Evolutionary conservation across 352 stramenopile genomes (phyloP), one percentile per base, ranked within the genome.

Genomic region (Phytophthora pistaciae): DNA sequence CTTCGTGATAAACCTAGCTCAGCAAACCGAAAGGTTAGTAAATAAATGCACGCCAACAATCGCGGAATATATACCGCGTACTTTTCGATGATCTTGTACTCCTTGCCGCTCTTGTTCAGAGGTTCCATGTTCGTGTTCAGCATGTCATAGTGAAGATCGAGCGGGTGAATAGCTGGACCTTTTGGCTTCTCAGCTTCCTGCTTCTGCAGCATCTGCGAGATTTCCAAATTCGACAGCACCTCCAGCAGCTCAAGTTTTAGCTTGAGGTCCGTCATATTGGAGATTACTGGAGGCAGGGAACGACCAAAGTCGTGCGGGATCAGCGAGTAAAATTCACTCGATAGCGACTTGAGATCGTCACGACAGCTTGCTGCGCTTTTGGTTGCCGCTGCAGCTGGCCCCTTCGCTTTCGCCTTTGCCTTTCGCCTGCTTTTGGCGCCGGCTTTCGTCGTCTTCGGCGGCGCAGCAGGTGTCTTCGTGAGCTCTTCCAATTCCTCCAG

Each of bases 231-330:
- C 10, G 75, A 78, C 38, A 92, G 61, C 54, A 90, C 75, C 69
- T 91, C 74, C 6, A 92, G 78, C 59, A 92, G 52, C 18, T 88
- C 82, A 0, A 92, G 66, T 50, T 92, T 92, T 53, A 79, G 42
- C 54, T 90, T 88, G 20, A 93, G 60, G 46, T 87, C 81, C 13
- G 74, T 74, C 59, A 90, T 80, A n/a, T 74, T 82, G 2, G 66
- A 68, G 57, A 93, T 90, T 20, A 83, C 57, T 0, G 83, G 84
- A 1, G 86, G 84, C 38, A 91, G 25, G 5, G 71, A 70, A 7
- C 80, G 80, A n/a, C 79, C 84, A 64, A 92, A 92, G 18, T 91
- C 77, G 46, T 93, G 84, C 44, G 86, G 86, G 38, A 93, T 90
- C 9, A 91, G 69, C 58, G 84, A 83, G 71, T 93, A 93, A 53